A percentile compares a stretch with the other conserved stretches of the same genome.
These are phyloP conservation scores for Mariannaea elegans DNA, from an alignment of 2,329 filamentous ascomycete genomes.

Conservation along the genomic window DNA sequence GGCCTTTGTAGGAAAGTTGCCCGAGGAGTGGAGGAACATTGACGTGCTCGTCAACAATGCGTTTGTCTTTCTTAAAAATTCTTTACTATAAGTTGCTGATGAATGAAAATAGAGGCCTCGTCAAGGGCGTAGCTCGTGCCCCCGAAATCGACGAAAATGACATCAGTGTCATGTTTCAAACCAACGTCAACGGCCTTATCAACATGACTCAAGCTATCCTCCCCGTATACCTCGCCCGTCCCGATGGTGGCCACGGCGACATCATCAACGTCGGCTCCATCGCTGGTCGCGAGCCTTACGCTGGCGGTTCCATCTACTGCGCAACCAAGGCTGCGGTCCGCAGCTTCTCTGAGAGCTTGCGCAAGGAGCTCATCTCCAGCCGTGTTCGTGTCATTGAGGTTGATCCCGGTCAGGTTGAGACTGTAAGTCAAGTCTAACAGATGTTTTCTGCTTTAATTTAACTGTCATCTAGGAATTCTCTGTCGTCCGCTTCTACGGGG, in stretches of 20 bases:
- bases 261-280: constrained; percentile 96
- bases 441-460: not conserved
- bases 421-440: constrained; percentile 57
- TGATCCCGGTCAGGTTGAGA: constrained; percentile 93
- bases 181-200: constrained; percentile 94
- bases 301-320: constrained; percentile 90
- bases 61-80: constrained; percentile 59
- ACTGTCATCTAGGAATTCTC: constrained; percentile 74
- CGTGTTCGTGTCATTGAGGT: constrained; percentile 86
- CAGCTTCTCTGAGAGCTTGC: constrained; percentile 82
- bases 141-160: constrained; percentile 85
- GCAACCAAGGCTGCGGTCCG: constrained; percentile 90
- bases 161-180: constrained; percentile 86
- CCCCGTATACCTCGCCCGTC: constrained; percentile 80
- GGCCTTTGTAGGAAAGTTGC: constrained; percentile 76
- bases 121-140: constrained; percentile 86
- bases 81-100: constrained; percentile 18
- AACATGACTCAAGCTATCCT: constrained; percentile 95
- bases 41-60: constrained; percentile 96
- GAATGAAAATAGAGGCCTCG: constrained; percentile 71
- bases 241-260: constrained; percentile 82
- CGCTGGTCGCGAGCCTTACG: constrained; percentile 85
- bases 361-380: constrained; percentile 83
- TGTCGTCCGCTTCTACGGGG: constrained; percentile 86
- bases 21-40: constrained; percentile 83